phyloP scores from a whole-genome alignment of 2,329 filamentous ascomycete species.

The Claviceps pazoutovae region DNA sequence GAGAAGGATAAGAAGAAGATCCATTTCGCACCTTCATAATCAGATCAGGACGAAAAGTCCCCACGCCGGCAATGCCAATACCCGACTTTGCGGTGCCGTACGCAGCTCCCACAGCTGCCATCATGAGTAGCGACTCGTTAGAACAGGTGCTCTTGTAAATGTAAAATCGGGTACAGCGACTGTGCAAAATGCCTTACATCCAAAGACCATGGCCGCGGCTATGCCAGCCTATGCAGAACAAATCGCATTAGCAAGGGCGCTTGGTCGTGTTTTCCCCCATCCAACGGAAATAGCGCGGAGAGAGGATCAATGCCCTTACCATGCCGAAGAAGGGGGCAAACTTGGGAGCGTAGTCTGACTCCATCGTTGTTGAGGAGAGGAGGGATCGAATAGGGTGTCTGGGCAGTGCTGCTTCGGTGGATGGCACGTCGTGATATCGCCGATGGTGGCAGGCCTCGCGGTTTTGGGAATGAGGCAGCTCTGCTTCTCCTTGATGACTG shows the following conservation, averaged over 20 bases:
- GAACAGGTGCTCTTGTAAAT: neutral
- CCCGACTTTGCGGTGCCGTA: constrained; percentile 82
- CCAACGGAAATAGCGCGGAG: neutral
- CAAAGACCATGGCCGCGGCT: constrained; percentile 70
- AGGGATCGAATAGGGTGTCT: neutral
- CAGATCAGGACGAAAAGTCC: constrained; percentile 70
- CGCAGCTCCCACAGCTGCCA: constrained; percentile 53
- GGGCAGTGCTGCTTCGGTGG: neutral
- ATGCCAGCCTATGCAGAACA: constrained; percentile 49
- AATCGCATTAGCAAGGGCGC: constrained; percentile 3
- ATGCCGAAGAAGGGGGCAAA: constrained; percentile 83
- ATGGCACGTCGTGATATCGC: neutral
- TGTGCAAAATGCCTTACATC: constrained; percentile 42
- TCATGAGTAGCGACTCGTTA: constrained; percentile 5
- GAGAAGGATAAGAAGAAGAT: neutral
- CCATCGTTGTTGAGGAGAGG: constrained; percentile 29
- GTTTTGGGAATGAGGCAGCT: neutral
- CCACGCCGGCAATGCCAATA: constrained; percentile 75
- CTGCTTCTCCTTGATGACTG: neutral
- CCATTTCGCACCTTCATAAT: constrained; percentile 66
- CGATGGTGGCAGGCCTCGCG: neutral
- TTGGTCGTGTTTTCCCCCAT: neutral
- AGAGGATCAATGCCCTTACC: constrained; percentile 38
- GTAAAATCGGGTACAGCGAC: no score
- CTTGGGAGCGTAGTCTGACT: constrained; percentile 54